Base-by-base conservation (phyloP, 2,329 filamentous ascomycete species). In the Seiridium cupressi region DNA sequence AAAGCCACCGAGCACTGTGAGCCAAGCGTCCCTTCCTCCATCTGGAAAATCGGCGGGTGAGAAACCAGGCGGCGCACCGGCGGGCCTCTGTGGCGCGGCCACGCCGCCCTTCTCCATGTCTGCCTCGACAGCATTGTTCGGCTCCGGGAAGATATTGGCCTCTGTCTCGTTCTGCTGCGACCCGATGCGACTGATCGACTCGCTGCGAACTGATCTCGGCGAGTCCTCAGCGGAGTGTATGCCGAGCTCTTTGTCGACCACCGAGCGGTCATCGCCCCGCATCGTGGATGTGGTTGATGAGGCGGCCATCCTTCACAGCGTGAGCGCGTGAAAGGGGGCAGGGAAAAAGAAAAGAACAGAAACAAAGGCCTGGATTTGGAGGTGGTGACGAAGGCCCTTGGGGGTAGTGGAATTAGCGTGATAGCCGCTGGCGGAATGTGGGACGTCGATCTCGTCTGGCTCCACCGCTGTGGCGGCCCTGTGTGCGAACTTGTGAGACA, bases 11-110 rank as follows among this genome's bases (percentile, higher is more conserved):
- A 78, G 69, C 3, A 89, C 84, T 1, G 81, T 80, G 7, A 84
- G 74, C 83, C 85, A 88, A 7, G 86, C 86, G 62, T 81, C 73
- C 3, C 69, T 49, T 2, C 85, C 85, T 46, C 85, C 85, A 65
- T 88, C 85, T 1, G 85, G 85, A 60, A 86, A 86, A 63, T 84
- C 81, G n/a, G 72, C 71, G 11, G 53, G 57, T 34, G 57, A 35
- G 26, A 59, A 53, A 7, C 57, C 57, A 9, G 57, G 57, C 13
- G 57, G 57, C 26, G 57, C 57, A 32, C 55, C 55, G 18, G 46
- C 55, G 11, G 57, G 57, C 49, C 44, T 54, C 26, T 34, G 1
- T 31, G 48, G 35, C 13, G 42, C 35, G 13, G 38, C 57, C 9
- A 44, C 18, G 13, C 26, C 38, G 36, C 36, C 36, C 32, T 59